Evolutionary conservation across 1,284 basidiomycete species (phyloP), one percentile per base, ranked within the genome.

Genomic region (Ceratobasidium papillatum): DNA sequence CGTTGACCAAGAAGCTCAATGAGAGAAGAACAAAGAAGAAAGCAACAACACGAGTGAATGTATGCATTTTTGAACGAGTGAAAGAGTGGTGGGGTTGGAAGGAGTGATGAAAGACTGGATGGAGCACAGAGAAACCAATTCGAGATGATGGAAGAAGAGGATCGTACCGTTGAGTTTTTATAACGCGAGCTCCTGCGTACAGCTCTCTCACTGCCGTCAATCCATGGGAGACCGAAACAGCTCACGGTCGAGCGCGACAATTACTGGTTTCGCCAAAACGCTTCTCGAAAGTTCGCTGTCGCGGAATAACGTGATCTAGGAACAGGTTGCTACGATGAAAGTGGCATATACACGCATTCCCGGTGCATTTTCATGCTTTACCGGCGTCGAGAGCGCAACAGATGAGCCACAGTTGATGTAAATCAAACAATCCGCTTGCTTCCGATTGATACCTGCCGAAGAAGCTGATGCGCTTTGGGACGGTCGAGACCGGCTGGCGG

Each of bases 1-100:
- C 71, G 38, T 22, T 52, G 30, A 63, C 71, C 19, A 73, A 34
- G 49, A 51, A 73, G 47, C 71, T 61, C 43, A 73, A 34, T 8
- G 59, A 73, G 47, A 73, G 47, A 9, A 73, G 41, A 19, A 73
- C 47, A 12, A 63, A 45, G 14, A 30, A 43, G 34, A 52, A 32
- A 22, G 27, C 59, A 32, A 47, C 51, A 22, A 73, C 4, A 14
- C 59, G 71, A n/a, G 71, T 52, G 59, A 73, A 62, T 8, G 71
- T 11, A 25, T n/a, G 22, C 71, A 73, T 73, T 62, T n/a, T 25
- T 36, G 19, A 36, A 51, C 3, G 17, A 36, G 22, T 52, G 63
- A 36, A 51, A 36, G 45, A 34, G 43, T 64, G 45, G 27, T 17
- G 43, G 22, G n/a, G 22, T 12, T 5, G 45, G 25, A 43, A 65